Evolutionary conservation across 2,329 filamentous ascomycete species (phyloP).

Genomic region (Talaromyces marneffei): DNA sequence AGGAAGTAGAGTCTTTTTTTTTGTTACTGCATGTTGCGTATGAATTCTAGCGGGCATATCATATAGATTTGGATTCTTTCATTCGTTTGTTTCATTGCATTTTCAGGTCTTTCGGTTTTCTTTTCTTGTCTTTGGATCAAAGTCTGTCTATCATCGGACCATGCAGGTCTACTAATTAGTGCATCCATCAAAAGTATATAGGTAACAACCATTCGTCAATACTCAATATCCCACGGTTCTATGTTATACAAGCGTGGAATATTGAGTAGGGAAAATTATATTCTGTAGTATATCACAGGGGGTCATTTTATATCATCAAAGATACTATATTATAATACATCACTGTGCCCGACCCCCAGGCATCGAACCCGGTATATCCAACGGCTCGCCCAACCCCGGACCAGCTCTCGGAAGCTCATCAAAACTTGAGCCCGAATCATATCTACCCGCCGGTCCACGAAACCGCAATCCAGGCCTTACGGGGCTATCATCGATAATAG

Average conservation of each 20-base stretch:
- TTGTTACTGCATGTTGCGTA: neutral
- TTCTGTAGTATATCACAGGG: neutral
- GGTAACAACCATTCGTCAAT: neutral
- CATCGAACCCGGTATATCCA: conserved; percentile 37
- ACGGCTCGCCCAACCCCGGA: conserved; percentile 33
- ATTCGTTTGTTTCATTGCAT: neutral
- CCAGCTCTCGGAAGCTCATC: conserved; percentile 26
- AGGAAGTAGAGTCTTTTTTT: neutral
- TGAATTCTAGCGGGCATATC: neutral
- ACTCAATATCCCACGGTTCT: neutral
- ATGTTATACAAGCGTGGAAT: too few species aligned
- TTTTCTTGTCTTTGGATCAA: neutral
- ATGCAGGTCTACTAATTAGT: too few species aligned
- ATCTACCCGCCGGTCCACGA: conserved; percentile 21
- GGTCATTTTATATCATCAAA: neutral
- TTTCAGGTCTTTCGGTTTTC: neutral
- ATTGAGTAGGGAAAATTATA: neutral
- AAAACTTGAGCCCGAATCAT: conserved; percentile 22
- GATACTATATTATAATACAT: neutral
- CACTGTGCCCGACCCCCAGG: conserved; percentile 19
- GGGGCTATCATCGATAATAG: conserved; percentile 15
- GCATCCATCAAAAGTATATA: neutral
- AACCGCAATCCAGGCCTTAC: conserved; percentile 32
- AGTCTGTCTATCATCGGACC: too few species aligned
- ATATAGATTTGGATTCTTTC: neutral